Evolutionary conservation across 2,329 filamentous ascomycete genomes (phyloP), one percentile per base, ranked within the genome.

Genomic region (Didymellaceae sp.): DNA sequence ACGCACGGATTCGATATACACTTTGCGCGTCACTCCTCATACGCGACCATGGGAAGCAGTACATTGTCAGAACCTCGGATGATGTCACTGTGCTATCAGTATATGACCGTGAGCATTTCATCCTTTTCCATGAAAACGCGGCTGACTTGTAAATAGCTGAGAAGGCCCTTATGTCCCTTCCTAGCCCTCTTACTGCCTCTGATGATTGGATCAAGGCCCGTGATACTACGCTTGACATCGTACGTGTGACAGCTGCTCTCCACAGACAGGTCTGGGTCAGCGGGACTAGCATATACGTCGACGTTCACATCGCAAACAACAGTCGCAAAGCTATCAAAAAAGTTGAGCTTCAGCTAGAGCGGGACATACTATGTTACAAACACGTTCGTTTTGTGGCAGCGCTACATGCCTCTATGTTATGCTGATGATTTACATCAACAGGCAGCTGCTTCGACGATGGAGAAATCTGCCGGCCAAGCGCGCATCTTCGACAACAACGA

Each of bases 261-360:
- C 80, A 83, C 62, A 76, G 81, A n/a, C 80, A 83, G 63, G 81
- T 82, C 21, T 83, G 81, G 81, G 79, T 83, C 45, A 82, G 79
- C 56, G 81, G 80, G 13, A 79, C 78, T 17, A 79, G 73, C 56
- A 77, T 83, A 25, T 83, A 82, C 52, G 77, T 81, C 13, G 80
- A 83, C 55, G 72, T 82, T 3, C 78, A 81, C 46, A 71, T 82
- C 28, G 68, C 71, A 31, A 83, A 83, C 59, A 76, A 75, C 32
- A 80, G 75, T 52, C 74, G 74, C 24, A 82, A 79, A 58, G 66
- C 63, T 0, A 71, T 82, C 46, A 80, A 75, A 55, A 79, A 73
- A 46, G 72, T 83, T 21, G 80, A 82, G 45, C 61, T 83, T 28
- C 77, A 79, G 35, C 61, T 83, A 21, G 80, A 83, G 63, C 74